Evolutionary conservation across 805 yeast species (phyloP), one percentile per base, ranked within the genome.

Genomic region (Scheffersomyces lignosus): DNA sequence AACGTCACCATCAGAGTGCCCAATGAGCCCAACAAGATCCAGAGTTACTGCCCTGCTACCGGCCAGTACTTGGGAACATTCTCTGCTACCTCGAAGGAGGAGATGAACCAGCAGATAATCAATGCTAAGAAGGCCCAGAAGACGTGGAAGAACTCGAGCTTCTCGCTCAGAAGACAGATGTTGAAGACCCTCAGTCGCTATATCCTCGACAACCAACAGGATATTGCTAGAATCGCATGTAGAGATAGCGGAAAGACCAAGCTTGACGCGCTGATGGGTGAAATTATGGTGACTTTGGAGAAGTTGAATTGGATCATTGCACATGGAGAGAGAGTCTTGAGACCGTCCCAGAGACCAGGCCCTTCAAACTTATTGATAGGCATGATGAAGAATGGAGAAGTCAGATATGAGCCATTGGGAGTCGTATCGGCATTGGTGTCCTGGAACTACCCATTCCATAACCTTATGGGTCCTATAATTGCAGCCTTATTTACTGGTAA

Each of bases 381-480:
- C 34, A 51, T 65, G 41, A 88, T 91, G 71, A 93, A 93, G 59
- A 83, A 83, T 37, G 98, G 96, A 3, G 93, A 91, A 62, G 91
- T 93, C 13, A 73, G 95, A 45, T 93, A 93, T 60, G 96, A 90
- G 60, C 98, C 99, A 1, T 62, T 91, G 37, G 93, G 93, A 5
- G 85, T 83, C 10, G 91, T 91, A 17, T 77, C 95, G 5, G 95
- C 98, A 0, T 70, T 93, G 42, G 87, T 93, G 1, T 87, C 96
- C 3, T 93, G 99, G 99, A 93, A 93, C 56, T 93, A 93, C 58
- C 99, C 99, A 0, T 82, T 93, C 61, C 99, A 93, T 59, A 93
- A 93, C 60, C 66, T 90, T 34, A 64, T 93, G 72, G 97, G 97
- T 3, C 99, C 99, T 1, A 72, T 93, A 2, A 80, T 90, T 38